A percentile compares a stretch with the other conserved stretches of the same genome.
These are phyloP conservation scores for Fusarium coffeatum DNA, from an alignment of 2,329 filamentous ascomycete species.

Conservation along the genomic window DNA sequence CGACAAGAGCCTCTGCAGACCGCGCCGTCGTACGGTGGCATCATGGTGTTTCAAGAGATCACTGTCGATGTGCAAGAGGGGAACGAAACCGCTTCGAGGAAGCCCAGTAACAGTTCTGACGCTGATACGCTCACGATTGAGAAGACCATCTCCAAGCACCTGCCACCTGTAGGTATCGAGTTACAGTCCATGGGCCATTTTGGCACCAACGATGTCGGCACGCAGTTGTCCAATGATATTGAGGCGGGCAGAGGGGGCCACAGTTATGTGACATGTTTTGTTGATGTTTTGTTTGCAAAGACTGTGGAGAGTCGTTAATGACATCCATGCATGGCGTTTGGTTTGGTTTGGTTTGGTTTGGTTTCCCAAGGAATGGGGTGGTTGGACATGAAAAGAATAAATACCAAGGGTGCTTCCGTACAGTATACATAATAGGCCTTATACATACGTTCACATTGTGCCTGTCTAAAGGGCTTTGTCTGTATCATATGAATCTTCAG, in stretches of 20 bases:
- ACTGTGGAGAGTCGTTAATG: constrained; percentile 40
- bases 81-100: constrained; percentile 11
- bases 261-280: constrained; percentile 38
- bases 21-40: constrained; percentile 59
- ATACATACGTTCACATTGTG: not conserved
- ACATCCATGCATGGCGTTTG: not conserved
- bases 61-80: constrained; percentile 60
- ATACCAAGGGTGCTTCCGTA: not conserved
- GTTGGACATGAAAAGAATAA: not conserved
- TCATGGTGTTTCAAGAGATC: constrained; percentile 72
- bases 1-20: constrained; percentile 42
- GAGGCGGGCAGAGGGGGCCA: constrained; percentile 27
- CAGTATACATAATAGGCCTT: not conserved
- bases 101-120: constrained; percentile 12
- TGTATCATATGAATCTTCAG: not conserved
- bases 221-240: constrained; percentile 25
- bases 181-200: constrained; percentile 43
- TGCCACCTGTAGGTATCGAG: constrained; percentile 38
- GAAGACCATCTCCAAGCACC: constrained; percentile 12
- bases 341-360: not conserved
- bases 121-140: constrained; percentile 19
- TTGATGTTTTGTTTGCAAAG: constrained; percentile 43
- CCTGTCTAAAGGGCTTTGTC: not conserved
- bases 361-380: not conserved
- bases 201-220: constrained; percentile 39